Base-by-base conservation (phyloP, 139 green algal species). In the Tetradesmus lagerheimii region DNA sequence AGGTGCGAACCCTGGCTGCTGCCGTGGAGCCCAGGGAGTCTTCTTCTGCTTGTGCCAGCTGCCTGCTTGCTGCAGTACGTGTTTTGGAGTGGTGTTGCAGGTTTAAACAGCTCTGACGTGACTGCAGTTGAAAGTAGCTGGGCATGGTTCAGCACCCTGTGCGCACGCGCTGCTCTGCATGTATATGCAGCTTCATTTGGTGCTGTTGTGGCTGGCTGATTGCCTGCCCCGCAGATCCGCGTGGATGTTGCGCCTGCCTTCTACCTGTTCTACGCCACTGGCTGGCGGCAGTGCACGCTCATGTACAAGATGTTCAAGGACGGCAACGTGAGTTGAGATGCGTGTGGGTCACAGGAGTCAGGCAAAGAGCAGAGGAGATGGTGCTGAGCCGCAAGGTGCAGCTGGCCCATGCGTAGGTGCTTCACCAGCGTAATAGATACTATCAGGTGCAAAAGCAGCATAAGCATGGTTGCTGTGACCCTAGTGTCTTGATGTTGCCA, bases 241-340 rank as follows among this genome's bases (percentile, higher is more conserved):
- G 85, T 89, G 76, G 43, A 43, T 18, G 41, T 83, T 25, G 16
- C 94, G 0, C 89, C 89, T 15, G 94, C 94, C 0, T 94, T 94
- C 64, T 89, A 90, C 39, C 83, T 96, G 39, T 94, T 93, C 87
- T 96, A 96, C 66, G 92, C 90, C 31, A 96, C 94, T 18, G 94
- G 94, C 39, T 96, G 94, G 94, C 20, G 87, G 3, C 34, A 90
- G 2, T 89, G 94, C 25, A 85, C 83, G 11, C 66, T 96, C 64
- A 83, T 84, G 57, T 89, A 91, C 31, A 66, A 81, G 39, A 43
- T 89, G 84, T 27, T 45, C 27, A 89, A 81, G 38, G 84, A 89
- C 74, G 84, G 84, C 66, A 89, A 91, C 38, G 80, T 90, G 75
- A 86, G 92, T 31, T 16, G 35, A 20, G 2, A 47, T 25, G 75